phyloP scores from a whole-genome alignment of 257 asterid species.

The Solanum stenotomum region DNA sequence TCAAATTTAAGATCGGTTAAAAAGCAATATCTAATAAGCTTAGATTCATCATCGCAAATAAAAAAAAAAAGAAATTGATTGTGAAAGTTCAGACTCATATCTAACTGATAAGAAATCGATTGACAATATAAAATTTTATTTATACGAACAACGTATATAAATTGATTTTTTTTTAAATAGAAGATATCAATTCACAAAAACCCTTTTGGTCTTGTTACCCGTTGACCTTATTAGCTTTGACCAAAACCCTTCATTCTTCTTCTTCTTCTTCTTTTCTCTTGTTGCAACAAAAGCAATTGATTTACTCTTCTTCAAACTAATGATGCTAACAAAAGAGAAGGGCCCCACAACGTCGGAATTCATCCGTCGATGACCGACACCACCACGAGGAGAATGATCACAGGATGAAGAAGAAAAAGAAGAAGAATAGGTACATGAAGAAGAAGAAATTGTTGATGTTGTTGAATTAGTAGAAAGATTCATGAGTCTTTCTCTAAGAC shows the following conservation, averaged over 20 bases:
- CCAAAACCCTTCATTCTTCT: neutral
- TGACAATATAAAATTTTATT: no score
- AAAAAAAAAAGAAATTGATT: no score
- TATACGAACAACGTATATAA: no score
- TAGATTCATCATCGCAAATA: no score
- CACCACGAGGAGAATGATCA: constrained; percentile 16
- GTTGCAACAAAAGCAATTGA: constrained; percentile 35
- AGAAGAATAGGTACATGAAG: neutral
- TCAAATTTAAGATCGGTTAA: neutral
- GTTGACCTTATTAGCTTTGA: neutral
- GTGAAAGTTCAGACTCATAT: no score
- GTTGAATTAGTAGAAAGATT: constrained; percentile 10
- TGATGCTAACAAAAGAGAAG: constrained; percentile 9
- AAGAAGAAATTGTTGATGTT: neutral
- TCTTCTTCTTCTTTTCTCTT: neutral
- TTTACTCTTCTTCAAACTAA: constrained; percentile 39
- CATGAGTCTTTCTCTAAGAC: constrained; percentile 42
- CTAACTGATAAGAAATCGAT: no score
- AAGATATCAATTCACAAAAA: neutral
- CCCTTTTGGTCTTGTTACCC: neutral
- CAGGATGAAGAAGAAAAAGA: constrained; percentile 15
- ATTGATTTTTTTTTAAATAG: neutral
- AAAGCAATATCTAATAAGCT: no score
- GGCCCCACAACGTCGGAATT: constrained; percentile 26
- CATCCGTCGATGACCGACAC: constrained; percentile 22